These are phyloP conservation scores for Zygoascus sp. DNA, from an alignment of 1,139 yeast genomes.

Conservation along the genomic window DNA sequence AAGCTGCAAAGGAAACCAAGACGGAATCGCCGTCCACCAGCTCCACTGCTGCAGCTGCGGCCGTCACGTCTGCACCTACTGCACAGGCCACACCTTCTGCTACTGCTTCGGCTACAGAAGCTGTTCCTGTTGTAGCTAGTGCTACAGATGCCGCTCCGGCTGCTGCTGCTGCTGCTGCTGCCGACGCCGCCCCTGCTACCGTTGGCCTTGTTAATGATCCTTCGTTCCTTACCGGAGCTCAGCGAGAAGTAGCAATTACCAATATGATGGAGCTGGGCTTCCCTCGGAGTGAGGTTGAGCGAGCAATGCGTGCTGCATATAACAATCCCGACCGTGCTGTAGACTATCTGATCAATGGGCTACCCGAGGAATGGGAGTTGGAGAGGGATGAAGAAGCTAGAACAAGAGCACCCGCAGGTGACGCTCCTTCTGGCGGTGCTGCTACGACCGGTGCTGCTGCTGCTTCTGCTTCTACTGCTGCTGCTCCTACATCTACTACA, in stretches of 20 bases:
- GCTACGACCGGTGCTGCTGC: constrained; percentile 24
- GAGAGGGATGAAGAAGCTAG: no score
- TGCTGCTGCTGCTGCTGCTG: constrained; percentile 28
- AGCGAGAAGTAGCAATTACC: constrained; percentile 63
- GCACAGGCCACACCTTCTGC: no score
- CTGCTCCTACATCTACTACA: constrained; percentile 38
- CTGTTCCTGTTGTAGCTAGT: constrained; percentile 31
- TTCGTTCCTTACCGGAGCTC: constrained; percentile 53
- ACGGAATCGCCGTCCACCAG: no score
- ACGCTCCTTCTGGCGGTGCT: no score
- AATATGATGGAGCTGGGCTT: constrained; percentile 97
- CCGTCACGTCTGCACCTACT: no score
- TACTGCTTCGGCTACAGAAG: no score
- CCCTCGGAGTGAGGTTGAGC: constrained; percentile 79
- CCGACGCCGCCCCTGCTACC: constrained; percentile 25
- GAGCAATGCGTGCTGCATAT: constrained; percentile 91
- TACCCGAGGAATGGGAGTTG: constrained; percentile 78
- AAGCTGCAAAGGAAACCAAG: constrained; percentile 30
- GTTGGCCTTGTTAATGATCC: constrained; percentile 28
- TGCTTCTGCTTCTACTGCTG: constrained; percentile 25
- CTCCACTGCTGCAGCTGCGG: no score
- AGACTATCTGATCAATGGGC: constrained; percentile 85
- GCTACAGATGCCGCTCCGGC: constrained; percentile 30
- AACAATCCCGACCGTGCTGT: constrained; percentile 98
- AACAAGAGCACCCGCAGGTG: no score